A percentile compares a stretch with the other conserved stretches of the same genome.
Evolutionary conservation across 2,329 filamentous ascomycete species (phyloP).

Genomic region (Byssothecium circinans): DNA sequence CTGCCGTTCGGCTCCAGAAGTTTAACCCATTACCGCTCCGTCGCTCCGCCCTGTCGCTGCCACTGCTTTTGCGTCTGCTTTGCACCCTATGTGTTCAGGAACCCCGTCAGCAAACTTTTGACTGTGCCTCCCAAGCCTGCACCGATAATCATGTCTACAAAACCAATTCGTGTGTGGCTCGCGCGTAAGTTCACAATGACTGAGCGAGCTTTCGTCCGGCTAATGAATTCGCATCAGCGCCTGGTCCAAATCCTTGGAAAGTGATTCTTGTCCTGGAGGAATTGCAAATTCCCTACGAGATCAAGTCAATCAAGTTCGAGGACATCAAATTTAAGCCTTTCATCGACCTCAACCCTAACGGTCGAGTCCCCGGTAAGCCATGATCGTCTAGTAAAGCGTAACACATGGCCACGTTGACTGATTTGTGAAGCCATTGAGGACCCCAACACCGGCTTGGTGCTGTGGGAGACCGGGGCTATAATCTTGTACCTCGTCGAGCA

Average conservation of each 20-base stretch:
- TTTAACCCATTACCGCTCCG: background rate
- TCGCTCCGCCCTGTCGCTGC: background rate
- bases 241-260: constrained; percentile 18
- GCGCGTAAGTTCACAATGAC: constrained; percentile 6
- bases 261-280: constrained; percentile 23
- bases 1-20: background rate
- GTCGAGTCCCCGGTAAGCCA: constrained; percentile 15
- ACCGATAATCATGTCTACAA: constrained; percentile 2
- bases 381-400: background rate
- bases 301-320: constrained; percentile 11
- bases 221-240: constrained; percentile 2
- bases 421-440: constrained; percentile 41
- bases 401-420: background rate
- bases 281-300: constrained; percentile 32
- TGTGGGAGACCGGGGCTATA: constrained; percentile 49
- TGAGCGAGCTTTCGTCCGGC: background rate
- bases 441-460: constrained; percentile 43
- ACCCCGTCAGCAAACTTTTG: background rate
- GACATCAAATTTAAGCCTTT: constrained; percentile 15
- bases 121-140: constrained; percentile 1
- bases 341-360: constrained; percentile 19
- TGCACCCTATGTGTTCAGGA: constrained; percentile 1
- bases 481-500: constrained; percentile 43
- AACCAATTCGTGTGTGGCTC: constrained; percentile 12
- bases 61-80: constrained; percentile 2